phyloP scores from a whole-genome alignment of 768 basidiomycete genomes.

The Tylopilus intermedius region DNA sequence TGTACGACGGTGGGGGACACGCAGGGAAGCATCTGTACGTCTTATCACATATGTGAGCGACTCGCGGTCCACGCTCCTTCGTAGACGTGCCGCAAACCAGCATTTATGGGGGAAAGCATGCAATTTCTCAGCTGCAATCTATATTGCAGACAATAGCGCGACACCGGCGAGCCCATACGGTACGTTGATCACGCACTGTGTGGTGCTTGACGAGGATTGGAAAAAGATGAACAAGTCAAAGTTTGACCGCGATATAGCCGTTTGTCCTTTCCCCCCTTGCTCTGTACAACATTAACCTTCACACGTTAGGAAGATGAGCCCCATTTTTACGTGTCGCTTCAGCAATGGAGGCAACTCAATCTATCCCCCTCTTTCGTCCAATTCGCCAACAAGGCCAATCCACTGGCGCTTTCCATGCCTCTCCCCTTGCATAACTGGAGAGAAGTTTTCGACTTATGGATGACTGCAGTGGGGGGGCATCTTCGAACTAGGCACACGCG shows the following conservation, averaged over 20 bases:
- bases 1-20: constrained; percentile 48
- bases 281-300: background rate
- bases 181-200: too few species aligned
- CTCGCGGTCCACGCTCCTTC: background rate
- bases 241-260: constrained; percentile 60
- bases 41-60: rapidly evolving
- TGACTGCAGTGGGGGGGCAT: constrained; percentile 71
- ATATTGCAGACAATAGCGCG: too few species aligned
- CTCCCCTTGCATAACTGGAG: constrained; percentile 76
- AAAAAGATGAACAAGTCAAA: too few species aligned
- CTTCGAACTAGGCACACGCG: constrained; percentile 72
- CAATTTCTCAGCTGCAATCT: constrained; percentile 35
- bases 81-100: constrained; percentile 55
- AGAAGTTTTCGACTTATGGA: constrained; percentile 64
- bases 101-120: constrained; percentile 54
- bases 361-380: constrained; percentile 68
- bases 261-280: constrained; percentile 11
- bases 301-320: constrained; percentile 62
- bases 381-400: constrained; percentile 58
- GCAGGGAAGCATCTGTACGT: constrained; percentile 50
- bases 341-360: constrained; percentile 77
- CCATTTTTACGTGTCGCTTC: constrained; percentile 69
- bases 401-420: constrained; percentile 70
- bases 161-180: too few species aligned
- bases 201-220: too few species aligned